phyloP scores from a whole-genome alignment of 306 rosid species.

The Prunus davidiana region DNA sequence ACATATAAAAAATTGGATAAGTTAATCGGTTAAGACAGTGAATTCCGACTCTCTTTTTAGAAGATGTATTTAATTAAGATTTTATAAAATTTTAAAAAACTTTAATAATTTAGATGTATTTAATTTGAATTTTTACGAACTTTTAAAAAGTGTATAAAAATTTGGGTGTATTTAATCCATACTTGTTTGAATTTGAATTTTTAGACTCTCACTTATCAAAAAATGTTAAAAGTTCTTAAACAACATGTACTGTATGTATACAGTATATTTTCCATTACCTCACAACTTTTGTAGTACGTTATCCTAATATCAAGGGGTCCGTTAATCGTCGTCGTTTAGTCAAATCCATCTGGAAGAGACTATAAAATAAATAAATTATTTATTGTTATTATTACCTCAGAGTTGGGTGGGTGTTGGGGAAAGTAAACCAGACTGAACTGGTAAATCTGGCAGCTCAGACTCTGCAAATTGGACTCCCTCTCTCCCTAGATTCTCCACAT shows the following conservation, averaged over 20 bases:
- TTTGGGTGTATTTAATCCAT: too few species aligned
- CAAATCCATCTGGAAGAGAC: too few species aligned
- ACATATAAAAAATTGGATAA: neutral
- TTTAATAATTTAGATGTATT: too few species aligned
- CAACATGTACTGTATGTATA: neutral
- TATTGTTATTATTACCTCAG: neutral
- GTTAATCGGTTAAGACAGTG: fast-evolving
- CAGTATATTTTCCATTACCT: neutral
- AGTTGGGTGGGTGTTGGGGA: neutral
- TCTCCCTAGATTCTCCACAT: conserved; percentile 1
- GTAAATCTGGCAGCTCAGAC: neutral
- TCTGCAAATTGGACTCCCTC: conserved; percentile 7
- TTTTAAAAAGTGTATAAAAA: too few species aligned
- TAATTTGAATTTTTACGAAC: too few species aligned
- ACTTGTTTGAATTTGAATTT: too few species aligned
- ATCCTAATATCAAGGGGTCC: neutral
- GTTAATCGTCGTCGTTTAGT: neutral
- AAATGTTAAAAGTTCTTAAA: neutral
- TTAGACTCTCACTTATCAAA: too few species aligned
- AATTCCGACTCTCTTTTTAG: too few species aligned
- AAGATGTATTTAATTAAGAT: too few species aligned
- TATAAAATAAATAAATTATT: neutral
- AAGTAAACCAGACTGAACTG: conserved; percentile 4
- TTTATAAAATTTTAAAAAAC: too few species aligned
- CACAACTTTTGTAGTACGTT: neutral